Evolutionary conservation across 169 alveolate genomes (phyloP), one percentile per base, ranked within the genome.

Genomic region (Haemoproteus tartakovskyi): DNA sequence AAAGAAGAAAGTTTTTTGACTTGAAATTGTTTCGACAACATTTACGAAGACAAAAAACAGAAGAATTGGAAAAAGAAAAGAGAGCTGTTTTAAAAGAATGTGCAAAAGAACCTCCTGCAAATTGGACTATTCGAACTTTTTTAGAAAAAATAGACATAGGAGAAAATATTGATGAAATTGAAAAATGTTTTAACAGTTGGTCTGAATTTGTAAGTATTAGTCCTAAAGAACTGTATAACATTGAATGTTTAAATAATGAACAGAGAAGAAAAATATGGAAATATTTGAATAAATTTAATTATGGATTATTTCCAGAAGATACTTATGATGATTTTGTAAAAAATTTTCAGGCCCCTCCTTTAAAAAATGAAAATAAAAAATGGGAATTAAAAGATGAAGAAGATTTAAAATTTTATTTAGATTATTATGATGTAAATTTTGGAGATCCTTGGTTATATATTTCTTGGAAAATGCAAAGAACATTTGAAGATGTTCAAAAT

Each of bases 381-480:
- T 92, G 95, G 95, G 62, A 88, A 21, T 86, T 81, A 16, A 93
- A 52, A 45, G 92, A 89, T 30, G 95, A 90, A 57, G 81, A 62
- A 6, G 60, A 85, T 24, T 87, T 92, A 33, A 46, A 60, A 40
- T 79, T 79, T 54, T 90, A 90, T 38, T 89, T 92, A 22, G 90
- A 89, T 62, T 60, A 85, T 64, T 92, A 90, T 67, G 92, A 92
- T 64, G 93, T 82, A 2, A 74, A 87, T 43, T 92, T 90, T 56
- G 95, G 95, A 0, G 95, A 92, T 62, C 94, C 94, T 21, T 92
- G 95, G 95, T 47, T 92, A 61, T 92, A 92, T 62, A 84, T 92
- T 26, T 90, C 95, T 11, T 92, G 95, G 95, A 92, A 92, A 60
- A 87, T 92, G 95, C 94, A 92, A 83, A 51, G 95, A 16, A 87